phyloP scores from a whole-genome alignment of 2,329 filamentous ascomycete species.

The Akanthomyces uredinophilus region DNA sequence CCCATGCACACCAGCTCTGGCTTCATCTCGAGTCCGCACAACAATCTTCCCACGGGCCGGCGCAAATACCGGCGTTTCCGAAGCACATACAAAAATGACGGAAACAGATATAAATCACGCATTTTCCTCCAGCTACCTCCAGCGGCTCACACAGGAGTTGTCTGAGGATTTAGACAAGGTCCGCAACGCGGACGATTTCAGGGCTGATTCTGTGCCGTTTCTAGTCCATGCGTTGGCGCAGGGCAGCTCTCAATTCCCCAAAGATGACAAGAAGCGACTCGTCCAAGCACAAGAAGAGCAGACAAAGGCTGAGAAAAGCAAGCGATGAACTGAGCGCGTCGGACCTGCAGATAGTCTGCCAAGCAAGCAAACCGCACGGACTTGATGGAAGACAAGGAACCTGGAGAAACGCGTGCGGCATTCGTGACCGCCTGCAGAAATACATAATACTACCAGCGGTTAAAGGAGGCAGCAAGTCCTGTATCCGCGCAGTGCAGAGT shows the following conservation, averaged over 20 bases:
- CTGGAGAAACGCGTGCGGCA: not conserved
- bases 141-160: slow-evolving; percentile 64
- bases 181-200: slow-evolving; percentile 65
- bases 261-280: slow-evolving; percentile 31
- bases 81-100: slow-evolving; percentile 14
- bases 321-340: not conserved
- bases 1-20: not conserved
- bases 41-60: not conserved
- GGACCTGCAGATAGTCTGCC: not conserved
- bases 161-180: slow-evolving; percentile 70
- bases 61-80: not conserved
- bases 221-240: slow-evolving; percentile 65
- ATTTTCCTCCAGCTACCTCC: slow-evolving; percentile 65
- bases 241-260: slow-evolving; percentile 56
- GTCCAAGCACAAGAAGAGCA: slow-evolving; percentile 8
- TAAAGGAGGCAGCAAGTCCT: no score
- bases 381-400: not conserved
- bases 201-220: slow-evolving; percentile 56
- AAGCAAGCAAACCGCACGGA: not conserved
- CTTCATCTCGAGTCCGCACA: not conserved
- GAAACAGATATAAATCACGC: slow-evolving; percentile 23
- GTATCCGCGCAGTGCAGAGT: no score
- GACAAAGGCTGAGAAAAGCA: not conserved
- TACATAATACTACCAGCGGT: not conserved
- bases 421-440: not conserved